phyloP scores from a whole-genome alignment of 768 basidiomycete species.

The Sistotremastrum suecicum region DNA sequence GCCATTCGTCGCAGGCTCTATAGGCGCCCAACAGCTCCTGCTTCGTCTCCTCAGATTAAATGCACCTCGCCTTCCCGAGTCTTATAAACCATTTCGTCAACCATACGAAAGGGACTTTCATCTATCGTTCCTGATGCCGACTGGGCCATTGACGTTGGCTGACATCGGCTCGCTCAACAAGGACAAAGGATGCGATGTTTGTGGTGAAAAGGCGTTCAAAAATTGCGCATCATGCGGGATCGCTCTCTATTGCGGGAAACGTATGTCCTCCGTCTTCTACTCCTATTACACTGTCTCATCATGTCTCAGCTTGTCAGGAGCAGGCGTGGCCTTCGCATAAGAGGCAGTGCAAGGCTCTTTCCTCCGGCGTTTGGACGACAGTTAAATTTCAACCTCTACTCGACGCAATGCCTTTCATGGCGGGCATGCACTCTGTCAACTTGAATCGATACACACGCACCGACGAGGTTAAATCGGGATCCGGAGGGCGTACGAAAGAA shows the following conservation, averaged over 20 bases:
- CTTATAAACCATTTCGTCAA: constrained; percentile 12
- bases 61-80: constrained; percentile 15
- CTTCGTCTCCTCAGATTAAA: constrained; percentile 20
- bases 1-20: too few species aligned
- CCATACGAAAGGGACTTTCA: constrained; percentile 13
- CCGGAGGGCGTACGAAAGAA: neutral
- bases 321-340: constrained; percentile 28
- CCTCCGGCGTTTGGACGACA: constrained; percentile 24
- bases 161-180: constrained; percentile 23
- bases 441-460: too few species aligned
- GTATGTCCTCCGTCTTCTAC: constrained; percentile 7
- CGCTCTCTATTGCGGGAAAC: constrained; percentile 22
- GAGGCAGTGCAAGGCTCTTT: constrained; percentile 20
- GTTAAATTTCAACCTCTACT: constrained; percentile 8
- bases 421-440: too few species aligned
- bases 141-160: constrained; percentile 21
- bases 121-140: constrained; percentile 23
- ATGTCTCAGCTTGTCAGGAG: constrained; percentile 22
- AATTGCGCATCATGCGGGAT: constrained; percentile 23
- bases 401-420: too few species aligned
- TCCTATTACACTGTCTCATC: too few species aligned
- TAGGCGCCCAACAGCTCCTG: constrained; percentile 13
- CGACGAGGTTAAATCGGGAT: too few species aligned
- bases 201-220: constrained; percentile 20
- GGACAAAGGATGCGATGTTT: constrained; percentile 24